These are phyloP conservation scores for Cercospora sesami DNA, from an alignment of 2,329 filamentous ascomycete species.

Conservation along the genomic window DNA sequence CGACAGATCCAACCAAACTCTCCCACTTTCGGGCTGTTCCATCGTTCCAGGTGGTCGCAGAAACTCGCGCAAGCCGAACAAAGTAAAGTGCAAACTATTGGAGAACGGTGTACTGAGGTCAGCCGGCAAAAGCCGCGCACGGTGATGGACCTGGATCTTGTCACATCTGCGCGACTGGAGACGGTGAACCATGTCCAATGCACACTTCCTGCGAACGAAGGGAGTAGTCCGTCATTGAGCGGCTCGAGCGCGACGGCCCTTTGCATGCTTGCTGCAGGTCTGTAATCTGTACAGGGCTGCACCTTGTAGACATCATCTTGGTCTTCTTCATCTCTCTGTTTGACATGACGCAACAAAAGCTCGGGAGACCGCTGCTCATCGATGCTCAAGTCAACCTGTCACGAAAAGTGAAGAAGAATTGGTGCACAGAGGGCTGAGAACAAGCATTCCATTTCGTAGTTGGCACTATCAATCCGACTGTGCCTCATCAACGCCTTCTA, in stretches of 20 bases:
- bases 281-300: constrained; percentile 1
- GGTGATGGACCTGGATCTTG: background rate
- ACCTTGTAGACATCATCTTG: background rate
- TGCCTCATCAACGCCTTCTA: background rate
- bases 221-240: background rate
- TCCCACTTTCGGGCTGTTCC: background rate
- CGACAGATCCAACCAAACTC: background rate
- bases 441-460: background rate
- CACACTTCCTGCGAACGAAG: background rate
- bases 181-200: background rate
- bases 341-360: background rate
- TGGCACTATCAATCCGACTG: background rate
- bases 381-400: background rate
- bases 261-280: constrained; percentile 2
- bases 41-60: background rate
- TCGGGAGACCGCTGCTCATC: background rate
- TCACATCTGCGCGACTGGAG: background rate
- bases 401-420: background rate
- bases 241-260: constrained; percentile 6
- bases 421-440: background rate
- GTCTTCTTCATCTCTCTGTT: background rate
- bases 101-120: background rate
- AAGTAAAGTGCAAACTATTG: background rate
- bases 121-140: background rate
- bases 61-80: background rate